phyloP scores from a whole-genome alignment of 83 land plant species.

The Picea abies region DNA sequence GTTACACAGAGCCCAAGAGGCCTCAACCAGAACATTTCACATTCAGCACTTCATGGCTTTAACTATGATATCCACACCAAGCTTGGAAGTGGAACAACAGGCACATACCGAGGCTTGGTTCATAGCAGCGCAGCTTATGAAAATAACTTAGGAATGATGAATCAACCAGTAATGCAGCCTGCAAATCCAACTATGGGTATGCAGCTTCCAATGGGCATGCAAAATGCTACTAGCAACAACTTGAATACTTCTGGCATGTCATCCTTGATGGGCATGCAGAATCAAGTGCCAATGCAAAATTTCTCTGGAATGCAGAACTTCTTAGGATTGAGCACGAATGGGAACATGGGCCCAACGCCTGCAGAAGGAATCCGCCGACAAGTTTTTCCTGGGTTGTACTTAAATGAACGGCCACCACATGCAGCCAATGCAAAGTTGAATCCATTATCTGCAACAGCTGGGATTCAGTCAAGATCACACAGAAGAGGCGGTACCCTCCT shows the following conservation, averaged over 20 bases:
- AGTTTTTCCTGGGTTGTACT: slow-evolving; percentile 14
- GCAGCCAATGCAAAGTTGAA: slow-evolving; percentile 7
- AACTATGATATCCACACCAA: slow-evolving; percentile 16
- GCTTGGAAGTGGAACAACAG: slow-evolving; percentile 12
- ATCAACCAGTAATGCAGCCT: slow-evolving; percentile 7
- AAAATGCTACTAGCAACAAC: background rate
- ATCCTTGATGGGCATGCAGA: slow-evolving; percentile 12
- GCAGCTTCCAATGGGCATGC: slow-evolving; percentile 3
- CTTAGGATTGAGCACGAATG: slow-evolving; percentile 13
- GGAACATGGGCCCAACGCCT: slow-evolving; percentile 6
- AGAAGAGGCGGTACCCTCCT: slow-evolving; percentile 9
- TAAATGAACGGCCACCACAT: slow-evolving; percentile 11
- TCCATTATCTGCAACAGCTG: background rate
- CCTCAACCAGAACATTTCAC: background rate
- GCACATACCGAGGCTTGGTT: slow-evolving; percentile 5
- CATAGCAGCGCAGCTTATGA: slow-evolving; percentile 9
- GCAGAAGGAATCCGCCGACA: slow-evolving; percentile 10
- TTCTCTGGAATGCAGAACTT: slow-evolving; percentile 20
- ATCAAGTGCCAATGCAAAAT: slow-evolving; percentile 13
- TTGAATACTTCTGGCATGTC: slow-evolving; percentile 12
- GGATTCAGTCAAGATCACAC: slow-evolving; percentile 15
- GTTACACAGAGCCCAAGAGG: background rate
- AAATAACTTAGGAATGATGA: slow-evolving; percentile 15
- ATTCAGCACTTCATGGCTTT: slow-evolving; percentile 3
- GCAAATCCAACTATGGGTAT: background rate